Evolutionary conservation across 768 basidiomycete species (phyloP).

Genomic region (Boletus coccyginus): DNA sequence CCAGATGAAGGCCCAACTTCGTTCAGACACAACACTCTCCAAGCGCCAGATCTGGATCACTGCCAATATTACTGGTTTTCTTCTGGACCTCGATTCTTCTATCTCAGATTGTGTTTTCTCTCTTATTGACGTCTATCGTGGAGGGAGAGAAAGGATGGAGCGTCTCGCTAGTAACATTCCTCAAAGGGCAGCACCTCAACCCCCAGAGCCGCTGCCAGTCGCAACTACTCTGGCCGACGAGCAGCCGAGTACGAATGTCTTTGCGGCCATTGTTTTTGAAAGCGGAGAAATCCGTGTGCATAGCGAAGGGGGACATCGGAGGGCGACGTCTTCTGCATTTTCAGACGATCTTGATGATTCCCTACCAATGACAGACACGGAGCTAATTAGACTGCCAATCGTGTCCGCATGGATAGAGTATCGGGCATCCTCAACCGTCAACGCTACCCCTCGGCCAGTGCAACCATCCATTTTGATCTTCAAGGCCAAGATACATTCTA

Average conservation of each 20-base stretch:
- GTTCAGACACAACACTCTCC: conserved; percentile 47
- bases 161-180: conserved; percentile 57
- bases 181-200: conserved; percentile 25
- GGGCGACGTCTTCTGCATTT: conserved; percentile 33
- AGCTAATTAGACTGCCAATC: conserved; percentile 69
- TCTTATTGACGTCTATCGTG: conserved; percentile 81
- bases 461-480: conserved; percentile 70
- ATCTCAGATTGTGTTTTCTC: conserved; percentile 78
- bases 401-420: conserved; percentile 85
- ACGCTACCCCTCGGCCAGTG: conserved; percentile 31
- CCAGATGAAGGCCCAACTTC: conserved; percentile 73
- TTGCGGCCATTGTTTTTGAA: conserved; percentile 69
- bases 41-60: conserved; percentile 57
- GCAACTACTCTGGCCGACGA: conserved; percentile 14
- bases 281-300: conserved; percentile 84
- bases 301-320: conserved; percentile 45
- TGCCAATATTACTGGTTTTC: conserved; percentile 79
- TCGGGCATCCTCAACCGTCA: conserved; percentile 49
- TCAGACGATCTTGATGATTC: conserved; percentile 52
- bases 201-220: conserved; percentile 3
- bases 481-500: conserved; percentile 87
- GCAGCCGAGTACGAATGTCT: conserved; percentile 54
- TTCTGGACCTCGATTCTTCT: conserved; percentile 78
- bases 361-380: conserved; percentile 46
- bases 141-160: conserved; percentile 76